Evolutionary conservation across 306 rosid genomes (phyloP).

Genomic region (Cicer judaicum): DNA sequence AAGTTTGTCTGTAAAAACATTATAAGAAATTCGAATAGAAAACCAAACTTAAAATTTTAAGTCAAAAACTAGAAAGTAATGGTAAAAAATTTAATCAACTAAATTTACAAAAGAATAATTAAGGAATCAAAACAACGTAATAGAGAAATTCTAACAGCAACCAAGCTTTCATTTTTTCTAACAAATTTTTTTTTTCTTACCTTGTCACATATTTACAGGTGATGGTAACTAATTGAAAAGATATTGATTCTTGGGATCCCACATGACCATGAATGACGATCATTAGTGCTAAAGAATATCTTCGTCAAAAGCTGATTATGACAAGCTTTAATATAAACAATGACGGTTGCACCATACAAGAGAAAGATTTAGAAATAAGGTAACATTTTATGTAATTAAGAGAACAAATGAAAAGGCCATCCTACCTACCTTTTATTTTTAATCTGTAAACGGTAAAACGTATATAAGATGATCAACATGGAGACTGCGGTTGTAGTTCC

Average conservation of each 20-base stretch:
- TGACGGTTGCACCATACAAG: slow-evolving; percentile 47
- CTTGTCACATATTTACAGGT: neutral
- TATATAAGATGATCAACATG: slow-evolving; percentile 24
- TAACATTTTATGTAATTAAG: slow-evolving; percentile 28
- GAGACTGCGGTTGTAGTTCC: slow-evolving; percentile 51
- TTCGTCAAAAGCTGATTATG: slow-evolving; percentile 51
- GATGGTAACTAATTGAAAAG: neutral
- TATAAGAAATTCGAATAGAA: neutral
- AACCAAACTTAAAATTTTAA: neutral
- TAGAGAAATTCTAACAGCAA: neutral
- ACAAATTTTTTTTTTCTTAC: neutral
- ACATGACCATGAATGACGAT: slow-evolving; percentile 13
- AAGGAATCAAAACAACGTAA: neutral
- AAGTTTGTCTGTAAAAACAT: no score
- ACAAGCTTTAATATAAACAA: slow-evolving; percentile 21
- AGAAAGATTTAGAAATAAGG: slow-evolving; percentile 43
- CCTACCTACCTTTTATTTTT: slow-evolving; percentile 57
- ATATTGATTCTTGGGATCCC: slow-evolving; percentile 34
- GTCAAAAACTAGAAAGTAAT: neutral
- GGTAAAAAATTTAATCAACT: neutral
- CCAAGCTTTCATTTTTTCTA: neutral
- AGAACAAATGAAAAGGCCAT: slow-evolving; percentile 58
- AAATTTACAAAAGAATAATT: neutral
- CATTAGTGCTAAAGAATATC: slow-evolving; percentile 34
- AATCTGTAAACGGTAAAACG: slow-evolving; percentile 36